Evolutionary conservation across 495 filamentous ascomycete genomes (phyloP).

Genomic region (Xylaria palmicola): DNA sequence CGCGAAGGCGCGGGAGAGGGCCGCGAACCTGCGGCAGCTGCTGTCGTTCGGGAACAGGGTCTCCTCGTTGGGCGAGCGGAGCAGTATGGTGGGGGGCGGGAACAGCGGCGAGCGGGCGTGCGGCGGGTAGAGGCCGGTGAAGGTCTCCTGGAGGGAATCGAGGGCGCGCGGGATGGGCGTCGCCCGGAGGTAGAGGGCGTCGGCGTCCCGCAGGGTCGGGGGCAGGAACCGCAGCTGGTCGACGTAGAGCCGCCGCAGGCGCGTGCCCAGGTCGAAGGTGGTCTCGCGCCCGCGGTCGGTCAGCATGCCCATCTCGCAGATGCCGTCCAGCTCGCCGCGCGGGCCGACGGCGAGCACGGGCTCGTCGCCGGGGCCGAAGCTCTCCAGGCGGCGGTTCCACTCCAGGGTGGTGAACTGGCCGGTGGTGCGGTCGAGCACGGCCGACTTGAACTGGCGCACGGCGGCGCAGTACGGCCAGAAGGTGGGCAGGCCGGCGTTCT

Average conservation of each 20-base stretch:
- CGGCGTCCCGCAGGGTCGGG: constrained; percentile 55
- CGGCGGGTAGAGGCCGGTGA: constrained; percentile 83
- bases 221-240: constrained; percentile 87
- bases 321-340: constrained; percentile 64
- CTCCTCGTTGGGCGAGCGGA: constrained; percentile 72
- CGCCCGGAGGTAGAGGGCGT: constrained; percentile 79
- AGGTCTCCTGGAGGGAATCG: constrained; percentile 86
- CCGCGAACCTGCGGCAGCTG: constrained; percentile 79
- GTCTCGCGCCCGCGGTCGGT: constrained; percentile 85
- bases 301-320: constrained; percentile 84
- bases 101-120: constrained; percentile 58
- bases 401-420: constrained; percentile 63
- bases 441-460: constrained; percentile 68
- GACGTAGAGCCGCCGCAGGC: constrained; percentile 81
- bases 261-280: constrained; percentile 74
- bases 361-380: constrained; percentile 70
- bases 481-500: constrained; percentile 77
- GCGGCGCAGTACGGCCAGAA: constrained; percentile 93
- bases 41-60: constrained; percentile 89
- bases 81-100: constrained; percentile 72
- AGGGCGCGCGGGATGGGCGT: constrained; percentile 83
- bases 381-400: constrained; percentile 79
- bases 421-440: constrained; percentile 54
- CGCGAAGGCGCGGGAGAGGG: constrained; percentile 78
- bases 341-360: constrained; percentile 67